Percentiles rank a stretch among this genome's conserved stretches.
Conservation (phyloP, 2,329 filamentous ascomycete genomes). For the Cephalotrichum gorgonifer region DNA sequence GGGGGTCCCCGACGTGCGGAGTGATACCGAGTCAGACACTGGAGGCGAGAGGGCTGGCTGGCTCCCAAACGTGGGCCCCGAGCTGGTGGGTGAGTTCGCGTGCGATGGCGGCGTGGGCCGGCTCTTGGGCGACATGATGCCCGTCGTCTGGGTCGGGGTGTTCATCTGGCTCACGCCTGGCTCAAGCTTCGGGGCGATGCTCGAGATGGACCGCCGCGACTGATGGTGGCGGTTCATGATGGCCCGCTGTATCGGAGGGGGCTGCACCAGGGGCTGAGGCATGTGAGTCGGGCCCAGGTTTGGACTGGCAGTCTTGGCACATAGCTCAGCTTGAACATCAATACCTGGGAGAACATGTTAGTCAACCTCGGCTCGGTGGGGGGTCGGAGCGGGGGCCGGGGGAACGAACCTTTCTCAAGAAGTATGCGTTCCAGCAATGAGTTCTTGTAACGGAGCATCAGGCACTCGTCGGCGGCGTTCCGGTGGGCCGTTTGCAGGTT, state of each 20-base stretch:
- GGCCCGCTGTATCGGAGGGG: conserved; percentile 68
- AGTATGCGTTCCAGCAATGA: conserved; percentile 91
- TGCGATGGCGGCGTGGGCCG: conserved; percentile 80
- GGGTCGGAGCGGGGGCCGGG: neutral
- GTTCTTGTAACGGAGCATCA: conserved; percentile 98
- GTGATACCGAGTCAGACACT: conserved; percentile 35
- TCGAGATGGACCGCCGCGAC: conserved; percentile 59
- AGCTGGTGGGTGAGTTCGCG: conserved; percentile 43
- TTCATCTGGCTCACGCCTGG: conserved; percentile 35
- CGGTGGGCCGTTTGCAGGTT: conserved; percentile 90
- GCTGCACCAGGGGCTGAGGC: conserved; percentile 58
- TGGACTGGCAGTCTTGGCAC: conserved; percentile 83
- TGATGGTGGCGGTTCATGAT: conserved; percentile 76
- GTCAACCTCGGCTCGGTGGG: conserved; percentile 2
- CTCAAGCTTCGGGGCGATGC: conserved; percentile 66
- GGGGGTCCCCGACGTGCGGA: conserved; percentile 24
- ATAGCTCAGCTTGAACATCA: conserved; percentile 92
- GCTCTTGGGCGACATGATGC: conserved; percentile 55
- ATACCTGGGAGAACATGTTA: conserved; percentile 51
- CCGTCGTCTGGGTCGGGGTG: conserved; percentile 36
- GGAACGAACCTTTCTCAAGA: conserved; percentile 72
- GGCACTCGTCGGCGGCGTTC: conserved; percentile 86
- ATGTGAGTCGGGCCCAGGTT: conserved; percentile 61
- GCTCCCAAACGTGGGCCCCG: conserved; percentile 29
- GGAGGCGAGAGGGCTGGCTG: conserved; percentile 31